Percentiles rank a stretch among this genome's conserved stretches.
These are phyloP conservation scores for Claviceps monticola DNA, from an alignment of 2,329 filamentous ascomycete species.

Conservation along the genomic window DNA sequence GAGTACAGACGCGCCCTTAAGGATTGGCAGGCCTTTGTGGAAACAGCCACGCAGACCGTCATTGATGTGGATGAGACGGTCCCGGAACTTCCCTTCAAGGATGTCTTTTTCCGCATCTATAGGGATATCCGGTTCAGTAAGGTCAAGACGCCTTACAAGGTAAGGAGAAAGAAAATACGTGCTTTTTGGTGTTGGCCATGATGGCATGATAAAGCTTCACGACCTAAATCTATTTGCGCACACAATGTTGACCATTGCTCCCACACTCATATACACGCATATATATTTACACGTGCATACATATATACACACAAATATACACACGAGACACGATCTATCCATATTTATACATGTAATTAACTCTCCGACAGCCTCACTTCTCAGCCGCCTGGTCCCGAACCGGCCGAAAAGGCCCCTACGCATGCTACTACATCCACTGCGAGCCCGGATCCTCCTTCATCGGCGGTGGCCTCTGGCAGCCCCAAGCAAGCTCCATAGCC, in stretches of 20 bases:
- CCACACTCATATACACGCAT: no score
- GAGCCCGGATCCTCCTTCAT: conserved; percentile 60
- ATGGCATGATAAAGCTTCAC: no score
- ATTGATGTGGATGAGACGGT: conserved; percentile 64
- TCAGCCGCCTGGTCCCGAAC: conserved; percentile 79
- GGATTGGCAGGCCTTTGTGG: conserved; percentile 72
- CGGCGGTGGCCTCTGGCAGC: conserved; percentile 72
- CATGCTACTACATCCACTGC: conserved; percentile 77
- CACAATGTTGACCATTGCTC: no score
- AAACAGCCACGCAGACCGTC: conserved; percentile 55
- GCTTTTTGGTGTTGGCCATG: neutral
- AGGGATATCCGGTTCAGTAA: conserved; percentile 74
- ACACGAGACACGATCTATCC: neutral
- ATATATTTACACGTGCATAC: neutral
- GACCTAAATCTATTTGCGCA: no score
- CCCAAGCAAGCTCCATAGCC: conserved; percentile 51
- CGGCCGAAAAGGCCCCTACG: conserved; percentile 75
- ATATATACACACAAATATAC: neutral
- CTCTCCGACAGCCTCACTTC: conserved; percentile 52
- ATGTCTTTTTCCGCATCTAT: conserved; percentile 79
- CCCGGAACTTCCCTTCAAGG: conserved; percentile 74
- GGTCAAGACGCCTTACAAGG: conserved; percentile 80
- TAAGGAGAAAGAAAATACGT: conserved; percentile 20
- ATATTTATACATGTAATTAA: neutral
- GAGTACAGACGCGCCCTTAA: conserved; percentile 67